These are phyloP conservation scores for Pyricularia pennisetigena DNA, from an alignment of 2,329 filamentous ascomycete genomes.

Conservation along the genomic window DNA sequence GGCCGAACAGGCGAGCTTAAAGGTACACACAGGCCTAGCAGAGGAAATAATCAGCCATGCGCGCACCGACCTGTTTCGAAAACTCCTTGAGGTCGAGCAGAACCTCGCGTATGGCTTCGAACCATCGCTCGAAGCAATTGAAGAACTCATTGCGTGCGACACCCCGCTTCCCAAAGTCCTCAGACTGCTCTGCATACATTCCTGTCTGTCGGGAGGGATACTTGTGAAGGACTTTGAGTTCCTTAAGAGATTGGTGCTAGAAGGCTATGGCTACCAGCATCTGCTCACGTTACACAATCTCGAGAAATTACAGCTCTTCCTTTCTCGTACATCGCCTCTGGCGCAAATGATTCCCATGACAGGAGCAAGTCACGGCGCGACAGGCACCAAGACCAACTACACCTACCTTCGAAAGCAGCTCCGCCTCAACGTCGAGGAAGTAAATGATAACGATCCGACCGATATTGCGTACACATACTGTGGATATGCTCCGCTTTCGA, in stretches of 20 bases:
- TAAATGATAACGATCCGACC: slow-evolving; percentile 87
- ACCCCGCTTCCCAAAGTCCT: slow-evolving; percentile 73
- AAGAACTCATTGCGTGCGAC: slow-evolving; percentile 87
- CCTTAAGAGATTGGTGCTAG: slow-evolving; percentile 78
- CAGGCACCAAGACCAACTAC: slow-evolving; percentile 79
- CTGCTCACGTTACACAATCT: slow-evolving; percentile 79
- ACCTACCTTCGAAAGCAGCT: slow-evolving; percentile 77
- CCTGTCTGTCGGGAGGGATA: slow-evolving; percentile 79
- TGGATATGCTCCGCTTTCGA: slow-evolving; percentile 86
- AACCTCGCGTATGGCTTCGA: slow-evolving; percentile 88
- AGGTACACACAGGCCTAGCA: slow-evolving; percentile 81
- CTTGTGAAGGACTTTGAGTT: slow-evolving; percentile 81
- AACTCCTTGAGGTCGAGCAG: slow-evolving; percentile 86
- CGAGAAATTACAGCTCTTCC: slow-evolving; percentile 81
- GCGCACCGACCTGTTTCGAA: slow-evolving; percentile 78
- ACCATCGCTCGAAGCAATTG: slow-evolving; percentile 83
- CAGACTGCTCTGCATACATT: slow-evolving; percentile 82
- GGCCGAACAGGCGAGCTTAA: slow-evolving; percentile 85
- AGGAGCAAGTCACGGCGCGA: slow-evolving; percentile 21
- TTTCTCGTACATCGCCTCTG: slow-evolving; percentile 65
- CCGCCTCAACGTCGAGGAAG: slow-evolving; percentile 86
- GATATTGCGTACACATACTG: slow-evolving; percentile 98
- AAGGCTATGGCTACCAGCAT: slow-evolving; percentile 93
- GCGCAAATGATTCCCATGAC: slow-evolving; percentile 70
- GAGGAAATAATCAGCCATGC: slow-evolving; percentile 96